Base-by-base conservation (phyloP, 768 basidiomycete species). In the Scleroderma citrinum region DNA sequence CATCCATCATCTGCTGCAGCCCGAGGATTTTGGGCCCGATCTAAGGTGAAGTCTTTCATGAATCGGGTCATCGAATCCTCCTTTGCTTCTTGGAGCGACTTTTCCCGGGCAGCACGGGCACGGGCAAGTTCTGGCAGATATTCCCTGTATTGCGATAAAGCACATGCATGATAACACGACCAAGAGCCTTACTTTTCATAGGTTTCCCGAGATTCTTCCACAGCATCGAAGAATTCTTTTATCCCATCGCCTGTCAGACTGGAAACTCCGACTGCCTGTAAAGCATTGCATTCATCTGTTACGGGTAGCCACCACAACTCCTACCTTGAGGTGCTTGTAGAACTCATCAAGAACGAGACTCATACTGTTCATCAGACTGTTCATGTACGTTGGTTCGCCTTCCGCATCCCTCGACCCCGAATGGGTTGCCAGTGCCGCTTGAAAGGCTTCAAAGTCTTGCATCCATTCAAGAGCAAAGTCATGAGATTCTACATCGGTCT, bases 361-460 rank as follows among this genome's bases (percentile, higher is more conserved):
- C 96, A 99, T 98, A 63, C 90, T 92, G 56, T 95, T 92, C 95
- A 98, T 99, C 55, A 99, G 72, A 63, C 92, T 94, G 64, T 91
- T 94, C 93, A 97, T 96, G 66, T 97, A 98, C 35, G 88, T 93
- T 42, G 91, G 89, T 61, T 95, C 96, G 44, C 90, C 93, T 54
- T 93, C 86, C 5, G 83, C 75, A 63, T 89, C 85, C 46, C 77
- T 75, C 21, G 78, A 77, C 11, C 81, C 80, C 44, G 74, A 71
- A 59, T 88, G 83, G 2, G 83, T 73, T 3, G 86, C 81, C 47
- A 99, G 70, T 1, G 94, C 95, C 3, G 75, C 77, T 64, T 98
- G 96, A 69, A 97, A 99, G 21, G 80, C 81, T 66, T 99, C 95
- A 60, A 97, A 99, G 64, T 99, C 96, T 40, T 81, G 76, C 95